A percentile compares a stretch with the other conserved stretches of the same genome.
phyloP scores from a whole-genome alignment of 495 filamentous ascomycete species.

The Cercophora sp. region DNA sequence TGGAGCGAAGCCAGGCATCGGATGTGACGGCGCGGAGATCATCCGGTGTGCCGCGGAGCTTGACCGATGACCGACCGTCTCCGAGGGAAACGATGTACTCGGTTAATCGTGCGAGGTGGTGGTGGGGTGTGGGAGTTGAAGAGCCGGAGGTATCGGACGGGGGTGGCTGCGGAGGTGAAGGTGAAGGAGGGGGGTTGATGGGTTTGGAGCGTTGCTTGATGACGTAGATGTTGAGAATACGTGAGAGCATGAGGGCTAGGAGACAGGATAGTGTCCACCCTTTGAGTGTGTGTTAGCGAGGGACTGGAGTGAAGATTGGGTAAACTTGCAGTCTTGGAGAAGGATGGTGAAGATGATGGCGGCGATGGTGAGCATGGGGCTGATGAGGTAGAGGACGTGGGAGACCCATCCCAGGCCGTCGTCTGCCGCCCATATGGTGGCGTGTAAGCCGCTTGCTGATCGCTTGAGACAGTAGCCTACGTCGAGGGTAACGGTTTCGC shows the following conservation, averaged over 20 bases:
- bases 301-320: not conserved
- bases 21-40: slow-evolving; percentile 58
- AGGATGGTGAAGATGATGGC: slow-evolving; percentile 38
- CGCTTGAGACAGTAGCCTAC: slow-evolving; percentile 32
- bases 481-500: slow-evolving; percentile 43
- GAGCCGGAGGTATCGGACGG: not conserved
- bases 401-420: slow-evolving; percentile 37
- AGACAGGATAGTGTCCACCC: slow-evolving; percentile 48
- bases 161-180: slow-evolving; percentile 7
- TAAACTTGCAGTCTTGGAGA: slow-evolving; percentile 41
- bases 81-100: slow-evolving; percentile 33
- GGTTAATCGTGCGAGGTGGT: slow-evolving; percentile 16
- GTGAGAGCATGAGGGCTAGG: slow-evolving; percentile 45
- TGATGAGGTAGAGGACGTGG: slow-evolving; percentile 42
- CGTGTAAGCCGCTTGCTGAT: slow-evolving; percentile 23
- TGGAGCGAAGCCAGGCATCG: slow-evolving; percentile 51
- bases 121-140: not conserved
- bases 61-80: slow-evolving; percentile 30
- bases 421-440: slow-evolving; percentile 28
- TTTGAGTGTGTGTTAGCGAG: slow-evolving; percentile 7
- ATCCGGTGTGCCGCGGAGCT: slow-evolving; percentile 47
- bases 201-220: slow-evolving; percentile 44
- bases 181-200: slow-evolving; percentile 4
- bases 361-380: slow-evolving; percentile 39
- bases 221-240: slow-evolving; percentile 52